Base-by-base conservation (phyloP, 345 rosid genomes). In the Psidium friedrichsthalianum region DNA sequence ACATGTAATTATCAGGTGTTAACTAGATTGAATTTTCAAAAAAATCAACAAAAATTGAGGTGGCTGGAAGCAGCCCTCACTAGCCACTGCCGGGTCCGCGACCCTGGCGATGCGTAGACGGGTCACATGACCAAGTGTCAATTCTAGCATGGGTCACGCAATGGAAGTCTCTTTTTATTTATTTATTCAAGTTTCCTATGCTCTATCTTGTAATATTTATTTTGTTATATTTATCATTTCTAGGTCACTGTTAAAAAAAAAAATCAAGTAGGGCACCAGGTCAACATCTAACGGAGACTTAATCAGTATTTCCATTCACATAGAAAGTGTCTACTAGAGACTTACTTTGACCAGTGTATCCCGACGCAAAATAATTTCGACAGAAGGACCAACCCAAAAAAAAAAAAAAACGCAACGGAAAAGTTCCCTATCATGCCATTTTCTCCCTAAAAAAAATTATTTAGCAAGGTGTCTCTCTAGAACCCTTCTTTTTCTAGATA, bases 141-240 rank as follows among this genome's bases (percentile, higher is more conserved):
- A n/a, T 13, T 59, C 36, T 3, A 6, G 29, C 74, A 6, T 2
- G 9, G 18, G 36, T 13, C 29, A 18, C 20, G 0, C 9, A 0
- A 27, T 20, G 16, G 0, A 36, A 59, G 74, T 58, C 13, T 5
- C 18, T n/a, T 59, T 2, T 59, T n/a, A n/a, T 27, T 2, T 59
- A 13, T 22, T 24, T n/a, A n/a, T 6, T 8, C 29, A 59, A 59
- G 36, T 27, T 6, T 59, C 69, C 74, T 59, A n/a, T 59, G 20
- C n/a, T n/a, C 18, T 12, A 59, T n/a, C 13, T 58, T n/a, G n/a
- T 11, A 25, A 59, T n/a, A n/a, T 13, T 59, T 27, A 13, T 10
- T 24, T 14, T 27, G 2, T 59, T 59, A 27, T 14, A 32, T n/a
- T 27, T 20, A 59, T 27, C 36, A n/a, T 59, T 59, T 27, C 9